These are phyloP conservation scores for Coprinellus micaceus DNA, from an alignment of 768 basidiomycete species.

Conservation along the genomic window DNA sequence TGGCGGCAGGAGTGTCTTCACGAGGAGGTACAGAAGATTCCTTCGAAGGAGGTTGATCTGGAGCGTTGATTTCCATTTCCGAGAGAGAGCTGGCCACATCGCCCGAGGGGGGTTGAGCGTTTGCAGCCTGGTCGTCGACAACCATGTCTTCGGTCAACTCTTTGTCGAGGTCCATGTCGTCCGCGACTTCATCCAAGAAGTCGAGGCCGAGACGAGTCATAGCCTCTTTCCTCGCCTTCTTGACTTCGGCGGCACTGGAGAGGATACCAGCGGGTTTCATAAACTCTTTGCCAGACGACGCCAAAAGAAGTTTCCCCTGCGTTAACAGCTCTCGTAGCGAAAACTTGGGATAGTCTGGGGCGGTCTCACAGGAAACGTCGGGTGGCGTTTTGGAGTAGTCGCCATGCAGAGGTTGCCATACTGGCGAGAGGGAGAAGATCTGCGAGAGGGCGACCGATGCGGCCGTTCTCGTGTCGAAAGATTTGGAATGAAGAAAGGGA, in stretches of 20 bases:
- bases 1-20: slow-evolving; percentile 44
- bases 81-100: slow-evolving; percentile 34
- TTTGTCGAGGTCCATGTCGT: slow-evolving; percentile 84
- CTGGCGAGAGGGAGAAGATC: slow-evolving; percentile 79
- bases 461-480: slow-evolving; percentile 87
- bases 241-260: slow-evolving; percentile 73
- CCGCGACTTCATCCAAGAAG: slow-evolving; percentile 74
- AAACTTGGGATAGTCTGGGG: slow-evolving; percentile 67
- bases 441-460: slow-evolving; percentile 86
- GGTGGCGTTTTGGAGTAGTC: slow-evolving; percentile 21
- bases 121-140: slow-evolving; percentile 36
- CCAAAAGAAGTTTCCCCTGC: slow-evolving; percentile 76
- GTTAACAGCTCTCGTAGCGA: slow-evolving; percentile 73
- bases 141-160: slow-evolving; percentile 65
- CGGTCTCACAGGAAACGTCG: slow-evolving; percentile 16
- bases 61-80: slow-evolving; percentile 24
- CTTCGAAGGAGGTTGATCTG: slow-evolving; percentile 31
- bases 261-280: slow-evolving; percentile 67
- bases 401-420: slow-evolving; percentile 58
- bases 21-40: slow-evolving; percentile 40
- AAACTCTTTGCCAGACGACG: slow-evolving; percentile 94
- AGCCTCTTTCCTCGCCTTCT: slow-evolving; percentile 83
- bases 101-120: slow-evolving; percentile 26
- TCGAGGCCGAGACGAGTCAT: slow-evolving; percentile 86
- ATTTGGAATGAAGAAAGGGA: slow-evolving; percentile 87